phyloP scores from a whole-genome alignment of 495 filamentous ascomycete species.

The Podospora pseudocomata region DNA sequence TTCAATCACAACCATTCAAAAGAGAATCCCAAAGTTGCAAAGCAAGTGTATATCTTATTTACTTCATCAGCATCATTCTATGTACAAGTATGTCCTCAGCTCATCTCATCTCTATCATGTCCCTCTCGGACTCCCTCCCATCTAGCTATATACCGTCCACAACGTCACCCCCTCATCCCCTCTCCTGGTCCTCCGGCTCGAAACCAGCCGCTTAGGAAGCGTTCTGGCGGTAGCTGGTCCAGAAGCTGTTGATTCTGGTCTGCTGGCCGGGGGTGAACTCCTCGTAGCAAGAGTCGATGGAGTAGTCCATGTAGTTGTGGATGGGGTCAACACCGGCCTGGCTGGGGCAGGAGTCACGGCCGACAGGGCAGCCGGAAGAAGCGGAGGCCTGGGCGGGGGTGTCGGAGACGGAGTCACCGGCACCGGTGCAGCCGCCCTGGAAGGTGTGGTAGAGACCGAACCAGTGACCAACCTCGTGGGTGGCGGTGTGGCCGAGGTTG shows the following conservation, averaged over 20 bases:
- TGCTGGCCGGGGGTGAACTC: conserved; percentile 48
- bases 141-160: not conserved
- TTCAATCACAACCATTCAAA: too few relatives aligned
- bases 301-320: conserved; percentile 66
- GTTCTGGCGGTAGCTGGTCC: conserved; percentile 39
- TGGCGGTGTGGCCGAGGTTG: conserved; percentile 57
- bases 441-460: conserved; percentile 64
- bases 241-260: conserved; percentile 44
- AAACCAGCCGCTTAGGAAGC: not conserved
- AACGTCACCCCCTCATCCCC: not conserved
- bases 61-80: not conserved
- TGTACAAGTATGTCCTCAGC: not conserved
- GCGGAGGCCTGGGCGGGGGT: conserved; percentile 52
- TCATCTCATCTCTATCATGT: conserved; percentile 5
- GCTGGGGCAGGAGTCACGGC: conserved; percentile 51
- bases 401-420: conserved; percentile 56
- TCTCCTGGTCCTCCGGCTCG: not conserved
- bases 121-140: not conserved
- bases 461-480: conserved; percentile 68
- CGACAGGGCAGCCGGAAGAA: conserved; percentile 57
- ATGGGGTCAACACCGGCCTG: conserved; percentile 53
- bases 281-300: conserved; percentile 49
- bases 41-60: not conserved
- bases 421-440: conserved; percentile 55
- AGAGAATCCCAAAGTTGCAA: not conserved